These are phyloP conservation scores for Vitis hybrid DNA, from an alignment of 177 flowering plant genomes.

Conservation along the genomic window DNA sequence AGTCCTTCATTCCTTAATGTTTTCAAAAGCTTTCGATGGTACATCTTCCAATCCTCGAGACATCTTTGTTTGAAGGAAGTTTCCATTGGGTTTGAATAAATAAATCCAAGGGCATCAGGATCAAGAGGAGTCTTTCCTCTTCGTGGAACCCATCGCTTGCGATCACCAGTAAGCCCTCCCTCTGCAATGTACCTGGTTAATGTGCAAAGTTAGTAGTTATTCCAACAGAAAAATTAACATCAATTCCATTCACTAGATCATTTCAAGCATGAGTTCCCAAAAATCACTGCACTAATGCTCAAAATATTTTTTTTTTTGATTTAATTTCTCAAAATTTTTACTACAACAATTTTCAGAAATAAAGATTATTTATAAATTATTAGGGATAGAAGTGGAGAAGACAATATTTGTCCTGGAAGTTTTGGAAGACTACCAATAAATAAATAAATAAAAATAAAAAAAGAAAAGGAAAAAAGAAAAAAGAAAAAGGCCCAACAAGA, in stretches of 20 bases:
- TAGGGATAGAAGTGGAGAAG: too few species aligned
- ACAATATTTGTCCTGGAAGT: too few species aligned
- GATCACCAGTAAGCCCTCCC: conserved; percentile 97
- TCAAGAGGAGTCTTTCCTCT: conserved; percentile 94
- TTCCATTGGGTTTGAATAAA: conserved; percentile 81
- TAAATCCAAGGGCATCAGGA: conserved; percentile 86
- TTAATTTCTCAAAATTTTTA: too few species aligned
- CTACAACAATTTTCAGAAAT: too few species aligned
- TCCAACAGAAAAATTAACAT: not conserved
- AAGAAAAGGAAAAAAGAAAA: too few species aligned
- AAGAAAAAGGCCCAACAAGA: too few species aligned
- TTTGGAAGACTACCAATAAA: too few species aligned
- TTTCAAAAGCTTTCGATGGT: conserved; percentile 80
- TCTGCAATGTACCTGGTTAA: conserved; percentile 76
- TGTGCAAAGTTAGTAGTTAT: conserved; percentile 4
- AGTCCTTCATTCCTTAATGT: conserved; percentile 69
- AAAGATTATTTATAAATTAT: too few species aligned
- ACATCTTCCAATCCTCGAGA: conserved; percentile 70
- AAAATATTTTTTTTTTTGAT: too few species aligned
- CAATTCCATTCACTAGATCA: not conserved
- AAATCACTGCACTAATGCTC: too few species aligned
- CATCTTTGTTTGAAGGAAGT: conserved; percentile 94
- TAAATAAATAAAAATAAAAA: too few species aligned
- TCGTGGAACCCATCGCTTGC: conserved; percentile 98
- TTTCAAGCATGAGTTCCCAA: not conserved